Conservation (phyloP, 306 rosid species). For the Dalbergia cochinchinensis region DNA sequence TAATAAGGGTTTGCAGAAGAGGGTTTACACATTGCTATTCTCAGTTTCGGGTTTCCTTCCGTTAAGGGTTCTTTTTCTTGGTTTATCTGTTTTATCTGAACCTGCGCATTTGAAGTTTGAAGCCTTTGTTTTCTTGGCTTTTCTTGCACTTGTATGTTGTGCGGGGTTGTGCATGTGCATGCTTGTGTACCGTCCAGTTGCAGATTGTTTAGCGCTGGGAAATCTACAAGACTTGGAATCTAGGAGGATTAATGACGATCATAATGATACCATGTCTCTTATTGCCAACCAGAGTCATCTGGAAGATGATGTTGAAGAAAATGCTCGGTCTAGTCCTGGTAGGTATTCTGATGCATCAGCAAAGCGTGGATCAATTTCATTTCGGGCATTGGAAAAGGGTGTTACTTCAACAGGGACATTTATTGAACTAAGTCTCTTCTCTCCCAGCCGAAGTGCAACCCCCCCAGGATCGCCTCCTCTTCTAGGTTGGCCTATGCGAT, state of each 20-base stretch:
- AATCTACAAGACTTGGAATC: constrained; percentile 81
- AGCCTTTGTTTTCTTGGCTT: constrained; percentile 91
- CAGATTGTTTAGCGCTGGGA: constrained; percentile 91
- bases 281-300: constrained; percentile 78
- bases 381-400: constrained; percentile 71
- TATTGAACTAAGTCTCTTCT: constrained; percentile 93
- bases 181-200: constrained; percentile 93
- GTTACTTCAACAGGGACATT: constrained; percentile 74
- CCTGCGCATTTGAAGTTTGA: constrained; percentile 83
- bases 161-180: constrained; percentile 88
- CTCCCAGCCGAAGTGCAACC: constrained; percentile 74
- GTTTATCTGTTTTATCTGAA: constrained; percentile 80
- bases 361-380: constrained; percentile 89
- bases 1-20: constrained; percentile 94
- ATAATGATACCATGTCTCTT: constrained; percentile 76
- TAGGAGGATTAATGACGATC: constrained; percentile 70
- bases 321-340: constrained; percentile 63
- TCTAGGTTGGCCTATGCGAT: constrained; percentile 87
- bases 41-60: constrained; percentile 93
- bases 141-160: constrained; percentile 87
- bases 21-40: constrained; percentile 86
- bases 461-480: constrained; percentile 90
- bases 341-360: constrained; percentile 79
- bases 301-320: constrained; percentile 62
- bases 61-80: constrained; percentile 90